Base-by-base conservation (phyloP, 495 filamentous ascomycete species). In the Aspergillus panamensis region DNA sequence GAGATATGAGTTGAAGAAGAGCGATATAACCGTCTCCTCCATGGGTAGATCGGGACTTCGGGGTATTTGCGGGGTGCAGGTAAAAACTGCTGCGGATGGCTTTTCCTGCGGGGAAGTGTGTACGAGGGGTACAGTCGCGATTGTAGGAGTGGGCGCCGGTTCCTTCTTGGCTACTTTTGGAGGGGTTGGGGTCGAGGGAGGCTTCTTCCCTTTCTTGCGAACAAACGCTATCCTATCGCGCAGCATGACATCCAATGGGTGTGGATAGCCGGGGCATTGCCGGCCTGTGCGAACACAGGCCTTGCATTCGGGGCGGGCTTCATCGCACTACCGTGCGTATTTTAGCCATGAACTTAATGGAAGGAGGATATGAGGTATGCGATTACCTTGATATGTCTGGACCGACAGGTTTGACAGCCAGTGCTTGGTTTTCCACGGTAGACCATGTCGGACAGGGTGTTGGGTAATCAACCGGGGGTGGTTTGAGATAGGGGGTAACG, bases 361-460 rank as follows among this genome's bases (percentile, higher is more conserved):
- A 19, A 14, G 20, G 4, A 45, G 17, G 13, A 39, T 14, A 12
- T 32, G 13, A 13, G n/a, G 25, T 9, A 13, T 16, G 29, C 14
- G 17, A 19, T 6, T 61, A 72, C 69, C 78, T 87, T 87, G 61
- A 87, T 87, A 68, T 80, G 82, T 60, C 85, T 74, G 32, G 77
- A 78, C 57, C 86, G 80, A 68, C 87, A 90, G 56, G 79, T 84
- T 53, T 81, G 81, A 67, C 87, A 89, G 42, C 84, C 84, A 62
- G 84, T 84, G 60, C 84, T 87, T 61, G 85, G 85, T 62, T 87
- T 89, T 31, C 87, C 86, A 64, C 81, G 81, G 67, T 88, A 87
- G n/a, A 89, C 86, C 85, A 88, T 90, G 12, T 8, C 57, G 29
- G 21, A 43, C 25, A 25, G 25, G 29, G 33, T 47, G 29, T 49